These are phyloP conservation scores for Arachnopeziza araneosa DNA, from an alignment of 2,329 filamentous ascomycete species.

Conservation along the genomic window DNA sequence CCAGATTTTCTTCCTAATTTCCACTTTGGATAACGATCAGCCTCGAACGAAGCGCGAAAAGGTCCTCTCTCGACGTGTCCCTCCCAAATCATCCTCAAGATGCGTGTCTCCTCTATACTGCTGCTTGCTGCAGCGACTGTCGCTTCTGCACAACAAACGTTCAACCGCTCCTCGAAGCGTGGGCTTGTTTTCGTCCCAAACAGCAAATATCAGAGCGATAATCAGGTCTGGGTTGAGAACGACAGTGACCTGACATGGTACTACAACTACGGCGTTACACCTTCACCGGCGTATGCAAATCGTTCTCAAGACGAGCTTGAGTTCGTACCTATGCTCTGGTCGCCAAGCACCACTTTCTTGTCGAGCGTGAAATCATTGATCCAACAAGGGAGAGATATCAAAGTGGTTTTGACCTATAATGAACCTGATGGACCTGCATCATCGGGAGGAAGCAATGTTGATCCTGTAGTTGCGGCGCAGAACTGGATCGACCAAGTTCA, in stretches of 20 bases:
- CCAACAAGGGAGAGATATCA: constrained; percentile 50
- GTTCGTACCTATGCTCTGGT: constrained; percentile 77
- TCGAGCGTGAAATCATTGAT: constrained; percentile 52
- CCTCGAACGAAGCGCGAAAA: not conserved
- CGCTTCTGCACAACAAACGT: not conserved
- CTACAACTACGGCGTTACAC: constrained; percentile 67
- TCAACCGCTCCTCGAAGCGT: constrained; percentile 50
- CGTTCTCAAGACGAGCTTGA: constrained; percentile 39
- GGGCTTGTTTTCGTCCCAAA: constrained; percentile 62
- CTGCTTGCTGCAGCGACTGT: constrained; percentile 8
- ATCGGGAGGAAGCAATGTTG: constrained; percentile 52
- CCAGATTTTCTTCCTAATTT: not conserved
- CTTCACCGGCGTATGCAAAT: constrained; percentile 46
- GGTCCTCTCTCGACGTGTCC: not conserved
- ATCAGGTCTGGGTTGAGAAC: constrained; percentile 55
- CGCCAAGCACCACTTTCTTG: constrained; percentile 53
- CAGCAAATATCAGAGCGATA: constrained; percentile 49
- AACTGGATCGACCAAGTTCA: constrained; percentile 68
- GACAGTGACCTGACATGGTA: constrained; percentile 70
- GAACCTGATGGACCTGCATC: constrained; percentile 59
- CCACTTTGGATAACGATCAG: not conserved
- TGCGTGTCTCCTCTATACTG: constrained; percentile 9
- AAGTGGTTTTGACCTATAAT: constrained; percentile 70
- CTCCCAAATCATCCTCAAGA: not conserved
- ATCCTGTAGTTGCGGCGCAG: constrained; percentile 54